These are phyloP conservation scores for Epicoccum sorghinum DNA, from an alignment of 2,329 filamentous ascomycete species.

Conservation along the genomic window DNA sequence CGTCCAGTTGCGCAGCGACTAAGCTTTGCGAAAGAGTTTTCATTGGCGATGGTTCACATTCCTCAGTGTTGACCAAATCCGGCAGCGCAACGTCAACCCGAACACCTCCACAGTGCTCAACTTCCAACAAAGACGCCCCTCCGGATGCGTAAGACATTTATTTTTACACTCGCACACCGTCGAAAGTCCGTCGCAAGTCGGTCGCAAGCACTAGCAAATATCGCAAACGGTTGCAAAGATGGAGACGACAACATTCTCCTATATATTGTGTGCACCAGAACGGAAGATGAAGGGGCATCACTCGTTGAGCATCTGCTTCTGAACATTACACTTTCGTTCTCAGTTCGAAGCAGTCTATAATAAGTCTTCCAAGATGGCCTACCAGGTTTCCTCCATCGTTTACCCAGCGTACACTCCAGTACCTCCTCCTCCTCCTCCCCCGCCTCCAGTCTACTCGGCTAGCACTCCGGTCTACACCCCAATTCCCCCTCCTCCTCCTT, in stretches of 20 bases:
- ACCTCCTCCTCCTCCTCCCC: background rate
- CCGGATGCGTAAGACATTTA: constrained; percentile 13
- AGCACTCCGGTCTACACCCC: too few relatives aligned
- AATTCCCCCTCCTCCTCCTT: too few relatives aligned
- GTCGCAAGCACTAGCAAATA: constrained; percentile 6
- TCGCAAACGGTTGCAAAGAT: constrained; percentile 14
- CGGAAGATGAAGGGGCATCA: constrained; percentile 5
- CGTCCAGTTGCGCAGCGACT: background rate
- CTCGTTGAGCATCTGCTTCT: constrained; percentile 12
- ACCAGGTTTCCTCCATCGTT: constrained; percentile 13
- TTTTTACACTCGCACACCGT: constrained; percentile 8
- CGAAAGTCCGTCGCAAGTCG: constrained; percentile 1
- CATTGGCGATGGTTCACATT: constrained; percentile 13
- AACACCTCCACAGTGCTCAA: constrained; percentile 8
- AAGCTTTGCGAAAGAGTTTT: constrained; percentile 7
- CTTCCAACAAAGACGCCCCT: constrained; percentile 13
- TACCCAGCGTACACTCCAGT: constrained; percentile 14
- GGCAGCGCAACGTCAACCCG: constrained; percentile 15
- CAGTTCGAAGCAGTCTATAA: constrained; percentile 10
- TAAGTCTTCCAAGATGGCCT: constrained; percentile 15
- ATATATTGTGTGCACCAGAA: constrained; percentile 7
- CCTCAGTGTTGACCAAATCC: constrained; percentile 13
- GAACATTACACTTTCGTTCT: constrained; percentile 14
- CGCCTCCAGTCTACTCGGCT: background rate
- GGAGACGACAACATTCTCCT: constrained; percentile 8